These are phyloP conservation scores for Aureobasidium sp. DNA, from an alignment of 2,329 filamentous ascomycete genomes.

Conservation along the genomic window DNA sequence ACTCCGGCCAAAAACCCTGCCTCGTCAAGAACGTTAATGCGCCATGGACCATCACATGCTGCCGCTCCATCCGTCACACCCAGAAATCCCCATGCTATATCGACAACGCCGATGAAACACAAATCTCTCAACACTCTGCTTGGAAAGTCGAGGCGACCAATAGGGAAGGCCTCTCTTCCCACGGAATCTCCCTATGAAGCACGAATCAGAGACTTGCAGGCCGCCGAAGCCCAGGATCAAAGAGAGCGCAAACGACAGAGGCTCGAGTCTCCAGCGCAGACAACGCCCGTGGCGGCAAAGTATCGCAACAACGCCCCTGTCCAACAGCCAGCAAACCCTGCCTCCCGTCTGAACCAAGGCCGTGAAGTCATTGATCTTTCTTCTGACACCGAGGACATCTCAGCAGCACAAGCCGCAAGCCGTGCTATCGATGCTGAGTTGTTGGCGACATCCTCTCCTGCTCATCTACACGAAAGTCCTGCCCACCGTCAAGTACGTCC, in stretches of 20 bases:
- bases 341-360: not conserved
- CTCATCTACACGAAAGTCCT: constrained; percentile 1
- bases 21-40: constrained; percentile 19
- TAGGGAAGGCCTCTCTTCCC: constrained; percentile 51
- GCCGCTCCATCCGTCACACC: constrained; percentile 32
- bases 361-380: constrained; percentile 28
- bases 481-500: constrained; percentile 16
- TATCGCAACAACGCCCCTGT: not conserved
- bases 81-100: constrained; percentile 18
- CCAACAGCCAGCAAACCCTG: not conserved
- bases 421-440: constrained; percentile 20
- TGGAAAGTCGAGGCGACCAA: constrained; percentile 54
- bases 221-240: constrained; percentile 24
- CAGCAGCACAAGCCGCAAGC: constrained; percentile 18
- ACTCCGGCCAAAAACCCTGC: constrained; percentile 14
- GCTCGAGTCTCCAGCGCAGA: constrained; percentile 14
- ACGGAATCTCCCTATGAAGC: constrained; percentile 58
- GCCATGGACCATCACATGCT: constrained; percentile 21
- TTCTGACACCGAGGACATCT: constrained; percentile 25
- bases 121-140: constrained; percentile 56
- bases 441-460: constrained; percentile 14
- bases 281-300: not conserved
- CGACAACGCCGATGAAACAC: constrained; percentile 38
- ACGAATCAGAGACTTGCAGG: constrained; percentile 30
- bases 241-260: constrained; percentile 33